Conservation (phyloP, 2,329 filamentous ascomycete genomes). For the Cladosporium sp. region DNA sequence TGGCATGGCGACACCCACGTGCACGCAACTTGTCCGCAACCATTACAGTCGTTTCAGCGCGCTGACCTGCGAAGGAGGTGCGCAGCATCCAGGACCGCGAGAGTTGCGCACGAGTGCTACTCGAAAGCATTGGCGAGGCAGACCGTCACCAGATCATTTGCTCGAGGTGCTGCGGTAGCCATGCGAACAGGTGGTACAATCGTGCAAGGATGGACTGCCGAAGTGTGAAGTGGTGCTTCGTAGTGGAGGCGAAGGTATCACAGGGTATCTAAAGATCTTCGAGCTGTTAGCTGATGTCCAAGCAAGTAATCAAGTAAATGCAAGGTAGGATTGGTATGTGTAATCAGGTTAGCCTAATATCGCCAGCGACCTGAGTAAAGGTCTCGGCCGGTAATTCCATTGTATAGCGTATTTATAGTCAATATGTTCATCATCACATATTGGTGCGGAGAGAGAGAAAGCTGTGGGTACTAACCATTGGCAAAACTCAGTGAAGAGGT, state of each 20-base stretch:
- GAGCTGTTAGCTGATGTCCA: constrained; percentile 7
- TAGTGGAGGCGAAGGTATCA: not conserved
- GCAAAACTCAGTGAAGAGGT: constrained; percentile 1
- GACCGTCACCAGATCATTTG: not conserved
- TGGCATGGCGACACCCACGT: not conserved
- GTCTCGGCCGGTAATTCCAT: constrained; percentile 79
- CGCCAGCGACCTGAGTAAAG: constrained; percentile 59
- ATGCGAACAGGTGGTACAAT: not conserved
- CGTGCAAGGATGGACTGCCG: not conserved
- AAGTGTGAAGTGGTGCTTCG: not conserved
- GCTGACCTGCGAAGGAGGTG: not conserved
- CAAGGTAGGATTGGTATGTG: constrained; percentile 1
- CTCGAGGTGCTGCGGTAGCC: not conserved
- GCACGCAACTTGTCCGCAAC: not conserved
- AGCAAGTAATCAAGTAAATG: not conserved
- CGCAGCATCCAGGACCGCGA: not conserved
- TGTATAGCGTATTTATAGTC: constrained; percentile 73
- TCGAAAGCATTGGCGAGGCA: not conserved
- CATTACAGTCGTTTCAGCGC: not conserved
- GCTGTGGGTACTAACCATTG: constrained; percentile 3
- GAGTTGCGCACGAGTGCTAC: not conserved
- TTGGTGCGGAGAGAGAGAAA: not conserved
- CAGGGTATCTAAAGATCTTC: not conserved
- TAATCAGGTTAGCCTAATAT: constrained; percentile 49
- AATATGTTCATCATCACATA: constrained; percentile 52